These are phyloP conservation scores for Claviceps sp. DNA, from an alignment of 2,329 filamentous ascomycete genomes.

Conservation along the genomic window DNA sequence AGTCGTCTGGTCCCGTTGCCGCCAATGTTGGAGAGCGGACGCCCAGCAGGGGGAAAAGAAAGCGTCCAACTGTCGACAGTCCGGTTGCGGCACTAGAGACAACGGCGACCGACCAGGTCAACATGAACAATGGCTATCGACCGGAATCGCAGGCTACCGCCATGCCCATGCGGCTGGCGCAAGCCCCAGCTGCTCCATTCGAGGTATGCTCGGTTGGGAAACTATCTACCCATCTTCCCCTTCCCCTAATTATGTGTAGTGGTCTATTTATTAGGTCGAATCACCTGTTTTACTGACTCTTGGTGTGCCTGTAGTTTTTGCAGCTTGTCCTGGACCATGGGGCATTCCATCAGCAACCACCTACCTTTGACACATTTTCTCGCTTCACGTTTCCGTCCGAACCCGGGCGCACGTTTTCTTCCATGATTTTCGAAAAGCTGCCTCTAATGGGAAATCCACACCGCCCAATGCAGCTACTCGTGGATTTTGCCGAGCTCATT, in stretches of 20 bases:
- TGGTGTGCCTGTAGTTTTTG: constrained; percentile 32
- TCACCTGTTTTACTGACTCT: not conserved
- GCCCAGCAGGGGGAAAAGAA: constrained; percentile 59
- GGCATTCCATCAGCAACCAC: constrained; percentile 37
- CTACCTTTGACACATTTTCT: constrained; percentile 55
- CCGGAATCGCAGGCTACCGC: constrained; percentile 7
- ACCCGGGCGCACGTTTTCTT: constrained; percentile 42
- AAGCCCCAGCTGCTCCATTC: constrained; percentile 22
- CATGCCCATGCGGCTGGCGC: constrained; percentile 11
- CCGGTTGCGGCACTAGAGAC: constrained; percentile 49
- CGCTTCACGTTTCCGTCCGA: constrained; percentile 52
- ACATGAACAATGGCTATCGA: constrained; percentile 19
- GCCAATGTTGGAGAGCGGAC: constrained; percentile 36
- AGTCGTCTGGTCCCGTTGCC: constrained; percentile 29
- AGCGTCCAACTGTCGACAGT: constrained; percentile 51
- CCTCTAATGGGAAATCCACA: constrained; percentile 38
- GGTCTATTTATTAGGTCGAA: not conserved
- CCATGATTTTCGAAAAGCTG: constrained; percentile 55
- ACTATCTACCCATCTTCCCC: no score
- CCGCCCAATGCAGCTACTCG: constrained; percentile 41
- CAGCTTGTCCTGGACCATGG: constrained; percentile 53
- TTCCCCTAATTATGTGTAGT: not conserved
- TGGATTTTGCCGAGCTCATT: constrained; percentile 51
- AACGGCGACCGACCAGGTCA: constrained; percentile 29
- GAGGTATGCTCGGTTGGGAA: constrained; percentile 25